These are phyloP conservation scores for Trichoderma oligosporum DNA, from an alignment of 2,329 filamentous ascomycete genomes.

Conservation along the genomic window DNA sequence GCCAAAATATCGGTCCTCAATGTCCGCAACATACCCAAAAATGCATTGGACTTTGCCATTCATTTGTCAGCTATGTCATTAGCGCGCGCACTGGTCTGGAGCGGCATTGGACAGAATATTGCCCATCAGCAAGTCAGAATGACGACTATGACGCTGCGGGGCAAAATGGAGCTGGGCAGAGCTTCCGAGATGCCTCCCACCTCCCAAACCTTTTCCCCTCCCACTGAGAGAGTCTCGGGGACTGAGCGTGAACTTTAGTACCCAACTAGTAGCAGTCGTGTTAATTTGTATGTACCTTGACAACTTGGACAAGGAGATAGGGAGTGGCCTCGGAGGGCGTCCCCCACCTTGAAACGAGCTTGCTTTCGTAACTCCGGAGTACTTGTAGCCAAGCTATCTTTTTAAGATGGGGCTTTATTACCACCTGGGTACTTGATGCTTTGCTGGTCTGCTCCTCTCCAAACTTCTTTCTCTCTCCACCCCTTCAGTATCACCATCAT, in stretches of 20 bases:
- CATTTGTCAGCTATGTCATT: constrained; percentile 15
- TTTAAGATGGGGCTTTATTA: not conserved
- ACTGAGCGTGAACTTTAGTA: too few species aligned
- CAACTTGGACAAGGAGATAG: not conserved
- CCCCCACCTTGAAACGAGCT: constrained; percentile 8
- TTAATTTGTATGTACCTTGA: too few species aligned
- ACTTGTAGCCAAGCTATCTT: not conserved
- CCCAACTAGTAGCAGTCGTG: not conserved
- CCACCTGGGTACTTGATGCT: not conserved
- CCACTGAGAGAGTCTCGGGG: not conserved
- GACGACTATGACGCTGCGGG: constrained; percentile 20
- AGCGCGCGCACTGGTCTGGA: constrained; percentile 2
- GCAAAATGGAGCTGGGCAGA: constrained; percentile 17
- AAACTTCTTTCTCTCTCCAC: constrained; percentile 20
- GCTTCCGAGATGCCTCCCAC: constrained; percentile 7
- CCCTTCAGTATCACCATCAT: constrained; percentile 20
- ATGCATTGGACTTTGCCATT: not conserved
- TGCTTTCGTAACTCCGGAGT: constrained; percentile 20
- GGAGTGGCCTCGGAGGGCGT: not conserved
- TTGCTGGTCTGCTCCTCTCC: constrained; percentile 5
- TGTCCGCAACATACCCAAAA: not conserved
- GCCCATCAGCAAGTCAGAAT: constrained; percentile 17
- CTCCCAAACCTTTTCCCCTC: not conserved
- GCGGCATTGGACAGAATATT: not conserved
- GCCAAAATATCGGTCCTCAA: not conserved